These are phyloP conservation scores for Ophiostoma triangulosporum DNA, from an alignment of 2,329 filamentous ascomycete genomes.

Conservation along the genomic window DNA sequence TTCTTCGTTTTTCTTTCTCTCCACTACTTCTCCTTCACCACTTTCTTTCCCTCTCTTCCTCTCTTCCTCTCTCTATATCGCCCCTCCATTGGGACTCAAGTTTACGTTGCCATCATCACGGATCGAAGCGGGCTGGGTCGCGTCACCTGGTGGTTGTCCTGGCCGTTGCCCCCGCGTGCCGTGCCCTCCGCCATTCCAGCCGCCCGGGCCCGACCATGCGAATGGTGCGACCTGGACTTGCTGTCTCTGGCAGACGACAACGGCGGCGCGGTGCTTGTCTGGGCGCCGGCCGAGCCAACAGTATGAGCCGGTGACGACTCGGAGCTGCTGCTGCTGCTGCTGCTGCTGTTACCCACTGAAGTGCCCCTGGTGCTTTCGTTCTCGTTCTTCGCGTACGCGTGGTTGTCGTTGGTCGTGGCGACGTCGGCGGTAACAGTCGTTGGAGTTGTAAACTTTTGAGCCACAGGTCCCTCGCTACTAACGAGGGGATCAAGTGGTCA, in stretches of 20 bases:
- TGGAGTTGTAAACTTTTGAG: slow-evolving; percentile 40
- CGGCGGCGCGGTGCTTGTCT: slow-evolving; percentile 3
- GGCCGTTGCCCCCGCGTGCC: slow-evolving; percentile 32
- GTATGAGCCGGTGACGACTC: slow-evolving; percentile 19
- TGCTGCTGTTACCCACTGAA: not conserved
- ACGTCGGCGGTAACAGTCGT: slow-evolving; percentile 15
- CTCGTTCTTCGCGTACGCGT: not conserved
- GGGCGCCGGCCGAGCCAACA: not conserved
- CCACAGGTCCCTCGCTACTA: slow-evolving; percentile 63
- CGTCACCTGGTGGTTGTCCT: slow-evolving; percentile 35
- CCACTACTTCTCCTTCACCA: not conserved
- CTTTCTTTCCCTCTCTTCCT: slow-evolving; percentile 1
- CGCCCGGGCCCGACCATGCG: slow-evolving; percentile 26
- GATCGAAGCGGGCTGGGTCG: slow-evolving; percentile 56
- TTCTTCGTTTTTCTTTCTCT: no score
- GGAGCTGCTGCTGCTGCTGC: not conserved
- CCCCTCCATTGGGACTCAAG: slow-evolving; percentile 16
- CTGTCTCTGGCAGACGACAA: not conserved
- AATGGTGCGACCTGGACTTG: slow-evolving; percentile 13
- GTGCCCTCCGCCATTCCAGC: slow-evolving; percentile 23
- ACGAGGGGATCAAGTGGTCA: slow-evolving; percentile 85
- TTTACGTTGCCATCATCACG: slow-evolving; percentile 51
- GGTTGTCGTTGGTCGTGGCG: not conserved
- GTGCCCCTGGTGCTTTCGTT: not conserved
- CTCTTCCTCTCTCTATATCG: no score